Conservation (phyloP, 2,329 filamentous ascomycete genomes). For the Talaromyces sp. region DNA sequence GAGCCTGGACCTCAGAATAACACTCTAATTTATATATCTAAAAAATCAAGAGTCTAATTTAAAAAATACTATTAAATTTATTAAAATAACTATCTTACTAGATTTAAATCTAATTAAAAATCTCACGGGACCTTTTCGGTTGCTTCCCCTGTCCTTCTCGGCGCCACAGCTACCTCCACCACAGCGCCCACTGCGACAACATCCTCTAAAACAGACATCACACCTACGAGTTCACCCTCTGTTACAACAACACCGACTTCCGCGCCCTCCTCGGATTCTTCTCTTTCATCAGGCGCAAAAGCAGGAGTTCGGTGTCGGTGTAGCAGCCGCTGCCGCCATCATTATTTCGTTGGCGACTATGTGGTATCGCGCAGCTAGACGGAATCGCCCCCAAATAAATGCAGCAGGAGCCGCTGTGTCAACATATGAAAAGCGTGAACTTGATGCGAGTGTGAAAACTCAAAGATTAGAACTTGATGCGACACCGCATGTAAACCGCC, state of each 20-base stretch:
- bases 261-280: neutral
- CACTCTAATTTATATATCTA: no score
- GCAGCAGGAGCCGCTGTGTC: neutral
- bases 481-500: neutral
- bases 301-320: neutral
- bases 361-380: neutral
- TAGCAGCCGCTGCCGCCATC: neutral
- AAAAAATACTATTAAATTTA: no score
- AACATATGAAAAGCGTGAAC: neutral
- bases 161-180: neutral
- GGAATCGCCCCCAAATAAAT: neutral
- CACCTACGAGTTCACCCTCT: neutral
- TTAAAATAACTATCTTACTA: no score
- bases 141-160: neutral
- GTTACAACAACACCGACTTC: neutral
- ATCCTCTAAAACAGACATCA: neutral
- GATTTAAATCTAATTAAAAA: no score
- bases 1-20: no score
- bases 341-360: neutral
- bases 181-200: neutral
- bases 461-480: neutral
- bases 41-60: no score
- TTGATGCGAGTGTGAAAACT: neutral
- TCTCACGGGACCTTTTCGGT: slow-evolving; percentile 1
- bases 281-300: neutral